Base-by-base conservation (phyloP, 176 grass and related monocot species). In the Oryza brachyantha region DNA sequence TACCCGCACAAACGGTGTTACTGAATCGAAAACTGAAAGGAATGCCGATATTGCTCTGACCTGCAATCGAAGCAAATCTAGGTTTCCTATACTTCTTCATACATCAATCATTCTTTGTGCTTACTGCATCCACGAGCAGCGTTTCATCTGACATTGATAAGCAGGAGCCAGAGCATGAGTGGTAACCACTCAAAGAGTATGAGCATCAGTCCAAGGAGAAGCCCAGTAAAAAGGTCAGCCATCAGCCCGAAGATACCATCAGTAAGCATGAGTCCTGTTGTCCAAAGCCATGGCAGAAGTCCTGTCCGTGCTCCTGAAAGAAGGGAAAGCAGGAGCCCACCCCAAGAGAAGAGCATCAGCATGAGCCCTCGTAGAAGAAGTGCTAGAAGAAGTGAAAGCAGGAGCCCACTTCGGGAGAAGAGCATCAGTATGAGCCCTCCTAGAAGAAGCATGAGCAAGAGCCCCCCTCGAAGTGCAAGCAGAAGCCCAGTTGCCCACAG, bases 141-240 rank as follows among this genome's bases (percentile, higher is more conserved):
- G 34, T 88, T 98, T 89, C 61, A 90, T 89, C 73, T 79, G 80
- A 88, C 35, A 85, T 93, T 90, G 69, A 85, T 87, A 80, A 94
- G 81, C 92, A 95, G 96, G 86, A 99, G 90, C 71, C 80, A 76
- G 84, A 99, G 92, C 88, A 69, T 70, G 70, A 94, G 87, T 70
- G 89, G 80, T 61, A 86, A 86, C 45, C 90, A 88, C 77, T 95
- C 90, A 66, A 99, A 93, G 92, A 99, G 96, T 83, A 93, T 95
- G 96, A 99, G 90, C 72, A 93, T 95, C 84, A 99, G 96, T 72
- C 90, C 92, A 41, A 91, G 93, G 48, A 79, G 81, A 85, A 91
- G 86, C 73, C 88, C 84, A 10, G 68, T 76, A 22, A 81, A 86
- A 88, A 86, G 66, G 65, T 70, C 61, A 67, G 37, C 80, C 71